Conservation (phyloP, 306 rosid genomes). For the Cyamopsis tetragonoloba region DNA sequence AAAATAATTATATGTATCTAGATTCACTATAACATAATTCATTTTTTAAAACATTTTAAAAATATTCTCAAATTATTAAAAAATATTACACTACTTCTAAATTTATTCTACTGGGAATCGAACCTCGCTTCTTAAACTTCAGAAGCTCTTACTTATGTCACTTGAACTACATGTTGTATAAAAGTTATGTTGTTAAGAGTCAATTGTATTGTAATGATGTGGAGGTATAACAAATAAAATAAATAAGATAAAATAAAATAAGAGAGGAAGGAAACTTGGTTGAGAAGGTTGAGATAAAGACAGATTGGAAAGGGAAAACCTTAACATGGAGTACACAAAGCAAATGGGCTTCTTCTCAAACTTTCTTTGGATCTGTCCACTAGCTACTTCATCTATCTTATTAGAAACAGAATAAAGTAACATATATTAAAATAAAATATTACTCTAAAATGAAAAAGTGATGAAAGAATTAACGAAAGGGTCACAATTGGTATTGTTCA, state of each 20-base stretch:
- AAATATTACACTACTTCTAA: too few species aligned
- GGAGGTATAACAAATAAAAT: not conserved
- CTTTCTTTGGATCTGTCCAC: conserved; percentile 32
- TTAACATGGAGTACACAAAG: conserved; percentile 11
- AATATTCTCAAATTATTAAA: too few species aligned
- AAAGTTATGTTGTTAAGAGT: too few species aligned
- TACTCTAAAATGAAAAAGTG: conserved; percentile 28
- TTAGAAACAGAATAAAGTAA: conserved; percentile 10
- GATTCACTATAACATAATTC: too few species aligned
- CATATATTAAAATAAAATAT: not conserved
- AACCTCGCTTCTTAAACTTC: too few species aligned
- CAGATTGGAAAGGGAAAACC: conserved; percentile 35
- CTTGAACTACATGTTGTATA: too few species aligned
- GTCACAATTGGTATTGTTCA: conserved; percentile 10
- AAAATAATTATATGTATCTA: not conserved
- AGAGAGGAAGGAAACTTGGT: conserved; percentile 24
- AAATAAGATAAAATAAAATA: not conserved
- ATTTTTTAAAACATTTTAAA: too few species aligned
- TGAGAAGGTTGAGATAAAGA: conserved; percentile 32
- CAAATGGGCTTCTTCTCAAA: conserved; percentile 26
- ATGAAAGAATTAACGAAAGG: not conserved
- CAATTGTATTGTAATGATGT: too few species aligned
- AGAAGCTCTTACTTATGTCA: too few species aligned
- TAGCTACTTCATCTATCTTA: not conserved
- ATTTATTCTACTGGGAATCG: too few species aligned